Conservation (phyloP, 164 flowering plant genomes). For the Echeveria elegans region DNA sequence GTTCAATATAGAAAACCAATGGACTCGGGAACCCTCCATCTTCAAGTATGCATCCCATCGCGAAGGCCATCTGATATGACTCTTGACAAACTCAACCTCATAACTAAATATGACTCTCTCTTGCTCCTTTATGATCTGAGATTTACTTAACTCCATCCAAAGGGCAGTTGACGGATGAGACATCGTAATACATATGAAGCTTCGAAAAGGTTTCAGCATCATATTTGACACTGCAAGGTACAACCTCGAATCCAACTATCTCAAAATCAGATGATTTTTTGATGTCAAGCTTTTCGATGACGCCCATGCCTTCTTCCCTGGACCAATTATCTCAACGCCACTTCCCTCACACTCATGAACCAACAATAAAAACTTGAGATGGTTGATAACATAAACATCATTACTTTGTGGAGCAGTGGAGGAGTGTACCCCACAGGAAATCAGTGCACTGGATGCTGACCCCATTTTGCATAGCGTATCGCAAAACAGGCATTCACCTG, state of each 20-base stretch:
- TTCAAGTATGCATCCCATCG: not conserved
- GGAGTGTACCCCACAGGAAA: not conserved
- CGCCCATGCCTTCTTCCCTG: slow-evolving; percentile 3
- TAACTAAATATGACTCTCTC: slow-evolving; percentile 37
- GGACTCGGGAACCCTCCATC: slow-evolving; percentile 84
- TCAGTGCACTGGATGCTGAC: not conserved
- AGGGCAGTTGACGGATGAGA: not conserved
- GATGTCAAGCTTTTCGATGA: not conserved
- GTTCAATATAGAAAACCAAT: slow-evolving; percentile 80
- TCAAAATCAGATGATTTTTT: not conserved
- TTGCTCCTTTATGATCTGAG: not conserved
- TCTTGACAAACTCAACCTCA: slow-evolving; percentile 40
- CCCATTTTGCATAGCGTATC: not conserved
- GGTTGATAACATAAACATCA: not conserved
- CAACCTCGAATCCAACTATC: slow-evolving; percentile 3
- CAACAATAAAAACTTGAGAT: not conserved
- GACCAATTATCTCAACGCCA: slow-evolving; percentile 1
- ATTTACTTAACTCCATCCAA: not conserved
- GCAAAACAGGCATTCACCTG: slow-evolving; percentile 4
- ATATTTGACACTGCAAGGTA: not conserved
- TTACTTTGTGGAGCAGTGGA: not conserved
- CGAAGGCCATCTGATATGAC: not conserved
- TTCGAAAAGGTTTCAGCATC: not conserved
- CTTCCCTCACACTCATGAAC: slow-evolving; percentile 3
- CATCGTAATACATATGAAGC: not conserved